These are phyloP conservation scores for Umbelopsis sp. DNA, from an alignment of 192 early-diverging fungal species.

Conservation along the genomic window DNA sequence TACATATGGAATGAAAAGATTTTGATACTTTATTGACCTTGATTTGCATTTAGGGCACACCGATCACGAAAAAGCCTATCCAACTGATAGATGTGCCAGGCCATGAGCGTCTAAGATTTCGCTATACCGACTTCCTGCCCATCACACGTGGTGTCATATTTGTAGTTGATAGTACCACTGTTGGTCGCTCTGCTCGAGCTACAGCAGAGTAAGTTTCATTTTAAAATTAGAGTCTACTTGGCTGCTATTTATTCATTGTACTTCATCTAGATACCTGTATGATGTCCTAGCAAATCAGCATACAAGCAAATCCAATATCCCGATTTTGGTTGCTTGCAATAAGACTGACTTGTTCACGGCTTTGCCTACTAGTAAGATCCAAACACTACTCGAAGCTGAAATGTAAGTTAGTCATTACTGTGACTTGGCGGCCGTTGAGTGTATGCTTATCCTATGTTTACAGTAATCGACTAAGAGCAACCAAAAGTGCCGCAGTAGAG, in stretches of 20 bases:
- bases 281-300: constrained; percentile 73
- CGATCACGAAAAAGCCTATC: constrained; percentile 40
- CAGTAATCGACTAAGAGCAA: constrained; percentile 67
- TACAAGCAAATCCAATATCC: constrained; percentile 59
- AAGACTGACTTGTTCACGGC: constrained; percentile 80
- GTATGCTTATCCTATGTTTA: no score
- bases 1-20: neutral
- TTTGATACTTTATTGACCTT: neutral
- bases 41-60: neutral
- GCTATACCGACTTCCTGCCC: constrained; percentile 69
- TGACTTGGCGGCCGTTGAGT: no score
- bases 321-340: constrained; percentile 81
- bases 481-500: constrained; percentile 69
- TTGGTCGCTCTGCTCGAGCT: constrained; percentile 52
- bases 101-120: constrained; percentile 81
- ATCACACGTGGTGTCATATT: constrained; percentile 74
- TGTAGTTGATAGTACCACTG: constrained; percentile 74
- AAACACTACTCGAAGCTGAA: constrained; percentile 72
- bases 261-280: constrained; percentile 60
- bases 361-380: constrained; percentile 66
- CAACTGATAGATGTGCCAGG: constrained; percentile 86
- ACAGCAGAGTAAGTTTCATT: constrained; percentile 62
- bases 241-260: neutral
- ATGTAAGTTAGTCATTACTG: constrained; percentile 55
- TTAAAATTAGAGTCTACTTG: neutral